phyloP scores from a whole-genome alignment of 345 rosid genomes.

The Citrus hindsii region DNA sequence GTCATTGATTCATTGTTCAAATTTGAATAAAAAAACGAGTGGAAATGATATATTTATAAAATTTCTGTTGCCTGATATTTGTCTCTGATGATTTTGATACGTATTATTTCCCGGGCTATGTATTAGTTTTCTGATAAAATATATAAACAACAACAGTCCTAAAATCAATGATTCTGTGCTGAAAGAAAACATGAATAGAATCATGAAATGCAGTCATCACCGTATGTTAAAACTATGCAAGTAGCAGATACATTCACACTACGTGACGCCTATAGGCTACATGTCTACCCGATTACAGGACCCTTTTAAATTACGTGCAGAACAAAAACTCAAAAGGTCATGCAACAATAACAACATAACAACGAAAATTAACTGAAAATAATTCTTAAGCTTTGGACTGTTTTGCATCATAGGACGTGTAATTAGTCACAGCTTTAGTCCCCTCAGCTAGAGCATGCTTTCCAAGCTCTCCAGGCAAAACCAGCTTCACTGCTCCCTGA shows the following conservation, averaged over 20 bases:
- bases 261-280: too few species aligned
- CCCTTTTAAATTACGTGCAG: not conserved
- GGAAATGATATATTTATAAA: constrained; percentile 2
- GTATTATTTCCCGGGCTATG: not conserved
- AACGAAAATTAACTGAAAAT: too few species aligned
- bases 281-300: not conserved
- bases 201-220: too few species aligned
- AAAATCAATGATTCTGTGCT: too few species aligned
- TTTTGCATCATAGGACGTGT: constrained; percentile 18
- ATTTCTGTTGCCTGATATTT: not conserved
- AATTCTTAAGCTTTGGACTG: not conserved
- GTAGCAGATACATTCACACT: too few species aligned
- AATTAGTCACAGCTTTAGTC: constrained; percentile 56
- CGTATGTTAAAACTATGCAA: too few species aligned
- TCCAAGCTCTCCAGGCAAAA: constrained; percentile 76
- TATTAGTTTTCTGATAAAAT: not conserved
- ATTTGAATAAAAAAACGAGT: constrained; percentile 24
- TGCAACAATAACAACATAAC: too few species aligned
- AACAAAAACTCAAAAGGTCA: not conserved
- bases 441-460: constrained; percentile 78
- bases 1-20: constrained; percentile 13
- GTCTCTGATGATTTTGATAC: not conserved
- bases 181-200: too few species aligned
- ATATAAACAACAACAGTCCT: not conserved
- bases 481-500: constrained; percentile 61